Evolutionary conservation across 208 protist species (phyloP).

Genomic region (Tetramitus jugosus): DNA sequence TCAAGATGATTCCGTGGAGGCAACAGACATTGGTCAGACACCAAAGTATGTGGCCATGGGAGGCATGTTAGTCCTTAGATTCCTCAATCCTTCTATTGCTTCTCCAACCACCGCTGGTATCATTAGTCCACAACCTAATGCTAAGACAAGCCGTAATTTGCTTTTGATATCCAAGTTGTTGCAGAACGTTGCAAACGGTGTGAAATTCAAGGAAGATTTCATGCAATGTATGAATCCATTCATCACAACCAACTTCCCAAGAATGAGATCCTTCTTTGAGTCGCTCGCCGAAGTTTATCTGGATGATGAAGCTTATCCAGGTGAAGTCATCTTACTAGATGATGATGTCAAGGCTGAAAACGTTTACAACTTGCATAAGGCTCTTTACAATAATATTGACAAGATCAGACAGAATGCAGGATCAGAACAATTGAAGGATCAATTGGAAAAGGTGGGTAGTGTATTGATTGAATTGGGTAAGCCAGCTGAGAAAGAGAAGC

Average conservation of each 20-base stretch:
- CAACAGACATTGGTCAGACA: too few relatives aligned
- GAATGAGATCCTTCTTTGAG: constrained; percentile 39
- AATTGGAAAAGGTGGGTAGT: too few relatives aligned
- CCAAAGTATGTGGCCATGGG: constrained; percentile 1
- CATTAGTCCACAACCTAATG: background rate
- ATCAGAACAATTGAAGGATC: background rate
- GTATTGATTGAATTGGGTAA: too few relatives aligned
- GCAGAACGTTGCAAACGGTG: constrained; percentile 26
- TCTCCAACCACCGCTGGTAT: constrained; percentile 1
- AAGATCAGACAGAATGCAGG: background rate
- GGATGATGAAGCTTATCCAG: background rate
- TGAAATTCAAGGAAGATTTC: constrained; percentile 42
- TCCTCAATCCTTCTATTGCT: constrained; percentile 20
- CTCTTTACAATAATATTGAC: background rate
- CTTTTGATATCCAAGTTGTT: constrained; percentile 17
- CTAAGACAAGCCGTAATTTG: background rate
- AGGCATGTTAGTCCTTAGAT: constrained; percentile 14
- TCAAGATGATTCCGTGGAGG: too few relatives aligned
- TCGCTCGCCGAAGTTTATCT: constrained; percentile 1
- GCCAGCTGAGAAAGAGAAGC: too few relatives aligned
- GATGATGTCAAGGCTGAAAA: too few relatives aligned
- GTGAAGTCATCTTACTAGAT: too few relatives aligned
- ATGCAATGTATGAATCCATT: constrained; percentile 44
- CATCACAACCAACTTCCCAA: constrained; percentile 34
- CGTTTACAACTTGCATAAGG: background rate